Conservation (phyloP, 495 filamentous ascomycete genomes). For the Copromyces sp. region DNA sequence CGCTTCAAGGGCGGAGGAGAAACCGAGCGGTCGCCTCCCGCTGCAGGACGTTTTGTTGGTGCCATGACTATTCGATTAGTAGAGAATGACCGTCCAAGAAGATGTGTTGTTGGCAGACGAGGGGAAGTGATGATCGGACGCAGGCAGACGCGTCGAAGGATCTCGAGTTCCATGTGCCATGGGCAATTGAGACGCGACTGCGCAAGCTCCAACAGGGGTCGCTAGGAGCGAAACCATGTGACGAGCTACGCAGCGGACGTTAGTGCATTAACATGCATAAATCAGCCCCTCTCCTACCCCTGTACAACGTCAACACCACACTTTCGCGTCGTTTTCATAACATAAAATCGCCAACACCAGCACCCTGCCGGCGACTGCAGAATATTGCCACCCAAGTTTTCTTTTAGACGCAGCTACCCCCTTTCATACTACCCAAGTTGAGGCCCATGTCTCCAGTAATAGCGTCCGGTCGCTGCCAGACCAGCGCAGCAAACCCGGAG, state of each 20-base stretch:
- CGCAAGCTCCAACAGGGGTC: background rate
- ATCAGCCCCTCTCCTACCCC: background rate
- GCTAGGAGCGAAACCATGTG: constrained; percentile 14
- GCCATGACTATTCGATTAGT: background rate
- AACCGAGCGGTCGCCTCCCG: constrained; percentile 25
- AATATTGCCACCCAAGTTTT: background rate
- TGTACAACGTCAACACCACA: background rate
- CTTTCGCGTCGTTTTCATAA: background rate
- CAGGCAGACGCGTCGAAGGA: background rate
- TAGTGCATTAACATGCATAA: background rate
- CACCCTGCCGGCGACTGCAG: background rate
- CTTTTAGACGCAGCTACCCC: background rate
- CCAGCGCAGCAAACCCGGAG: background rate
- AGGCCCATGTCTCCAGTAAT: background rate
- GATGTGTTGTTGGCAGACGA: background rate
- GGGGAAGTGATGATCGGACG: background rate
- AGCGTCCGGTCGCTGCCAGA: background rate
- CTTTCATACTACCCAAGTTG: background rate
- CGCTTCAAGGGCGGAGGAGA: constrained; percentile 51
- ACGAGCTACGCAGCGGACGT: background rate
- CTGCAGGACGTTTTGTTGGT: constrained; percentile 1
- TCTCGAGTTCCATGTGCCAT: background rate
- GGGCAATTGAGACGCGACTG: background rate
- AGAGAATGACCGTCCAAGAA: background rate
- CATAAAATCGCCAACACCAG: background rate